A percentile compares a stretch with the other conserved stretches of the same genome.
Evolutionary conservation across 2,329 filamentous ascomycete genomes (phyloP).

Genomic region (Aspergillus terreus): DNA sequence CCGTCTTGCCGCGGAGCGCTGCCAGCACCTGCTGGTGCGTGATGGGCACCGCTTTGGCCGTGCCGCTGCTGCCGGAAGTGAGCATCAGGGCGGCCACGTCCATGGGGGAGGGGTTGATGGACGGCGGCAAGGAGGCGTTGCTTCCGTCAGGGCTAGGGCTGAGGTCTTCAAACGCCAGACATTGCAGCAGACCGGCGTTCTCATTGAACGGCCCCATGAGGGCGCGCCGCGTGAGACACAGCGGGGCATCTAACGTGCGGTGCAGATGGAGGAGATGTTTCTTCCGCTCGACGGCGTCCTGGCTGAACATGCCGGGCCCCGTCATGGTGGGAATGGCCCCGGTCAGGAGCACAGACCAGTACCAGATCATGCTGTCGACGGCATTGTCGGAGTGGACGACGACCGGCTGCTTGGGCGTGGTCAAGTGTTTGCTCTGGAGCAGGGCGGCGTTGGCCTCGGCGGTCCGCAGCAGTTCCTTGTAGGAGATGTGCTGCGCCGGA

Average conservation of each 20-base stretch:
- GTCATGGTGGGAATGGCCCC: too few relatives aligned
- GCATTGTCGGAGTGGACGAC: too few relatives aligned
- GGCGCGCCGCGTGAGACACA: neutral
- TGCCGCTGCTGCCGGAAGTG: slow-evolving; percentile 53
- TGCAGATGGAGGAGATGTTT: slow-evolving; percentile 5
- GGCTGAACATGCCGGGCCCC: neutral
- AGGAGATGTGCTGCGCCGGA: too few relatives aligned
- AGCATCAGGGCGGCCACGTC: slow-evolving; percentile 44
- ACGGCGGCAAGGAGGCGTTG: neutral
- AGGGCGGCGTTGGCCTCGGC: too few relatives aligned
- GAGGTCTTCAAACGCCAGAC: neutral
- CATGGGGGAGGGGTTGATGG: neutral
- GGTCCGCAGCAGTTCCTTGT: too few relatives aligned
- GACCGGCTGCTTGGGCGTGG: too few relatives aligned
- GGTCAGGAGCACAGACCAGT: too few relatives aligned
- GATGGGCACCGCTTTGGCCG: slow-evolving; percentile 49
- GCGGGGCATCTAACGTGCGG: neutral
- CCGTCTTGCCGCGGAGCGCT: slow-evolving; percentile 33
- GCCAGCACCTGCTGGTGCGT: slow-evolving; percentile 26
- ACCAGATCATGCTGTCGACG: too few relatives aligned
- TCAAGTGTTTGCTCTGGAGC: too few relatives aligned
- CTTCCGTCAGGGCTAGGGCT: neutral
- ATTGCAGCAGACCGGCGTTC: neutral
- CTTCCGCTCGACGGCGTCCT: neutral
- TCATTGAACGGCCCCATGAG: neutral